Evolutionary conservation across 2,329 filamentous ascomycete species (phyloP).

Genomic region (Bipolaris sorokiniana): DNA sequence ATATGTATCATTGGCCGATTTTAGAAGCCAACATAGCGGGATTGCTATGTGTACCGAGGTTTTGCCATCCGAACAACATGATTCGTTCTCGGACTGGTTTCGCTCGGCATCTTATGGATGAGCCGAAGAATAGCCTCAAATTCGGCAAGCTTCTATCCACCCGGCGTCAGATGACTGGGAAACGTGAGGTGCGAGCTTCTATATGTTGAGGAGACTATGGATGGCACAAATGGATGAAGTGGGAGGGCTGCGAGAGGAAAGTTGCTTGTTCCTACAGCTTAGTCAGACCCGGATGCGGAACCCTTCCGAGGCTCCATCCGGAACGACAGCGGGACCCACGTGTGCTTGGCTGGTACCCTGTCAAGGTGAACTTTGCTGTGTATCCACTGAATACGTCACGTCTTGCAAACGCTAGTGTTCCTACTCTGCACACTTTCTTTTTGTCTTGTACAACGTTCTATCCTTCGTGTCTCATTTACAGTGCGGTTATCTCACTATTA

Average conservation of each 20-base stretch:
- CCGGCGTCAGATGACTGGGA: slow-evolving; percentile 12
- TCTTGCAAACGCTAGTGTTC: slow-evolving; percentile 2
- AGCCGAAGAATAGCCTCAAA: slow-evolving; percentile 14
- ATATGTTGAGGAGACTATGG: background rate
- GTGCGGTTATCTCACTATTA: no score
- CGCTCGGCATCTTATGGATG: slow-evolving; percentile 7
- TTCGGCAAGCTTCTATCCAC: background rate
- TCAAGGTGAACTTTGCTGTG: background rate
- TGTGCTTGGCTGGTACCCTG: slow-evolving; percentile 9
- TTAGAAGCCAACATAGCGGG: slow-evolving; percentile 10
- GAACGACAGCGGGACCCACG: slow-evolving; percentile 16
- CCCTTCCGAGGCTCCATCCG: slow-evolving; percentile 19
- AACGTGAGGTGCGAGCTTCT: background rate
- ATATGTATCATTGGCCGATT: slow-evolving; percentile 17
- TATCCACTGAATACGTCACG: slow-evolving; percentile 18
- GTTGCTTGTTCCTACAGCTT: background rate
- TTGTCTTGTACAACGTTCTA: background rate
- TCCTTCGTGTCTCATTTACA: background rate
- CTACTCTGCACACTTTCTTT: background rate
- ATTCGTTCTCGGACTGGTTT: slow-evolving; percentile 8
- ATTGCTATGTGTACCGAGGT: slow-evolving; percentile 21
- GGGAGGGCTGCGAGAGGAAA: background rate
- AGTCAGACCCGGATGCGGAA: slow-evolving; percentile 10
- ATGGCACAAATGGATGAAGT: background rate
- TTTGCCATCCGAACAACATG: slow-evolving; percentile 19